Percentiles rank a stretch among this genome's conserved stretches.
phyloP scores from a whole-genome alignment of 2,329 filamentous ascomycete genomes.

The Verticillium dahliae region DNA sequence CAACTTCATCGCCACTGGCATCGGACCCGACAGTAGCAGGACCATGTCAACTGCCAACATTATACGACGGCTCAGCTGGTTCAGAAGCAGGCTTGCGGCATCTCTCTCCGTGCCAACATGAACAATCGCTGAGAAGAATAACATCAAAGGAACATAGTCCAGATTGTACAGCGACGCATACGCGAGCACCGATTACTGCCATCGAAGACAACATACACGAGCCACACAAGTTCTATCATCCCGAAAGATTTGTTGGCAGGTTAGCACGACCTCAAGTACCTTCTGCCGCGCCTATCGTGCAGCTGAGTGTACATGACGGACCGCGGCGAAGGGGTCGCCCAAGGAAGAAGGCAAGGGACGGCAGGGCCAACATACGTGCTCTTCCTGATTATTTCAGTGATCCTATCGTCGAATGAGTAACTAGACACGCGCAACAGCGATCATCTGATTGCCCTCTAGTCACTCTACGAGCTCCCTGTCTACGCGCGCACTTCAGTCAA shows the following conservation, averaged over 20 bases:
- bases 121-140: neutral
- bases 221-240: slow-evolving; percentile 7
- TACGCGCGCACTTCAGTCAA: too few relatives aligned
- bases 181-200: slow-evolving; percentile 4
- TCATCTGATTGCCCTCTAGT: too few relatives aligned
- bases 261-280: neutral
- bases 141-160: neutral
- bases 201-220: neutral
- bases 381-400: slow-evolving; percentile 8
- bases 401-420: slow-evolving; percentile 8
- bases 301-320: neutral
- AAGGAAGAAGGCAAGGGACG: slow-evolving; percentile 4
- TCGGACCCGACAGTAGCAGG: neutral
- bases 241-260: slow-evolving; percentile 9
- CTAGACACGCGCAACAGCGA: too few relatives aligned
- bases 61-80: neutral
- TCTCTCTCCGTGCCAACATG: neutral
- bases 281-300: neutral
- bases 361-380: slow-evolving; percentile 6
- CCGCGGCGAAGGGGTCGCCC: neutral
- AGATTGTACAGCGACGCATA: slow-evolving; percentile 1
- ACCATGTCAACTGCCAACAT: neutral
- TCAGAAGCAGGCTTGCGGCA: neutral
- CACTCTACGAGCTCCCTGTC: too few relatives aligned
- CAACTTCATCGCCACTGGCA: neutral